These are phyloP conservation scores for Flaveria ramosissima DNA, from an alignment of 129 eudicot species.

Conservation along the genomic window DNA sequence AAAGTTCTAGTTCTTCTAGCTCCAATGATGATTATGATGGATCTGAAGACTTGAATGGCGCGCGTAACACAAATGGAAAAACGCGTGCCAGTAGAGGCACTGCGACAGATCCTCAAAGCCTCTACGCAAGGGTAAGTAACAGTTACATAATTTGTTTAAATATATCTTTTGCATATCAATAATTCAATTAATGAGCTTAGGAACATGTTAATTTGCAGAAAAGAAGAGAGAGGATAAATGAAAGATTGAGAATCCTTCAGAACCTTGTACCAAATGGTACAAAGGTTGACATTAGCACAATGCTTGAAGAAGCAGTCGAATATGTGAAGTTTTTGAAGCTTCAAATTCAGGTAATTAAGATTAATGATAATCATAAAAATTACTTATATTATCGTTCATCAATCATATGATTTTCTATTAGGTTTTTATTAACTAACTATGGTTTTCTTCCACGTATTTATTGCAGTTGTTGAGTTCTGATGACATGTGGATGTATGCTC, in stretches of 20 bases:
- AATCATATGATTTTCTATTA: not conserved
- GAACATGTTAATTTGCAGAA: conserved; percentile 49
- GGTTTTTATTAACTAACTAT: not conserved
- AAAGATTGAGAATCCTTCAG: conserved; percentile 84
- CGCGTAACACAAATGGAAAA: conserved; percentile 52
- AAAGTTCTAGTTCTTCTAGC: conserved; percentile 51
- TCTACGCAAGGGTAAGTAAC: conserved; percentile 84
- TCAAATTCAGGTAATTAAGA: conserved; percentile 70
- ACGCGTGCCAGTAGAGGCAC: conserved; percentile 76
- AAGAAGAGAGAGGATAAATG: conserved; percentile 95
- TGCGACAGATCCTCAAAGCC: conserved; percentile 96
- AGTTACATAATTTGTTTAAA: not conserved
- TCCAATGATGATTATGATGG: conserved; percentile 63
- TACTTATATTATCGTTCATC: not conserved
- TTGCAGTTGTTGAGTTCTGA: conserved; percentile 91
- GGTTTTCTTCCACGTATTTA: not conserved
- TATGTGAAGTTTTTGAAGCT: conserved; percentile 96
- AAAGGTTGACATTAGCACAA: conserved; percentile 96
- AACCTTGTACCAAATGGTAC: conserved; percentile 96
- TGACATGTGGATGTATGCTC: conserved; percentile 98
- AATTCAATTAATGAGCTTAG: not conserved
- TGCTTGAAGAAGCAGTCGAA: conserved; percentile 96
- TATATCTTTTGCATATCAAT: not conserved
- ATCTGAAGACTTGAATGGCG: conserved; percentile 50
- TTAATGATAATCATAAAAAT: not conserved